Percentiles rank a stretch among this genome's conserved stretches.
These are phyloP conservation scores for Lentinula raphanica DNA, from an alignment of 768 basidiomycete species.

Conservation along the genomic window DNA sequence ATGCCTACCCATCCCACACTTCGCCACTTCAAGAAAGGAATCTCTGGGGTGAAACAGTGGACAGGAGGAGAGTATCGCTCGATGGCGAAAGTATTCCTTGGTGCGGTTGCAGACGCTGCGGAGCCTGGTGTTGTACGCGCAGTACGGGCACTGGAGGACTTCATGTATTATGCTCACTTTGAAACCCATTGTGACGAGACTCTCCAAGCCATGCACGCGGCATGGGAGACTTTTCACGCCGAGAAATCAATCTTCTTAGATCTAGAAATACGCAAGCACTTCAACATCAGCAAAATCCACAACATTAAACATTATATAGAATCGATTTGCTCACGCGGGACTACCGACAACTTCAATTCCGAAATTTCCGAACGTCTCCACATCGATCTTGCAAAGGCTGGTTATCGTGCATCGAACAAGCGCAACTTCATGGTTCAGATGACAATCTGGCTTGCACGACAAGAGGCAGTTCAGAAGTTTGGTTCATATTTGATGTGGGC, in stretches of 20 bases:
- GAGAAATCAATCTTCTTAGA: constrained; percentile 26
- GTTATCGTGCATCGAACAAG: constrained; percentile 24
- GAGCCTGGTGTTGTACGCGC: constrained; percentile 16
- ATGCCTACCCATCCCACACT: constrained; percentile 26
- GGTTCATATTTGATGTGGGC: constrained; percentile 25
- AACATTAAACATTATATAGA: constrained; percentile 26
- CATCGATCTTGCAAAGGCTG: constrained; percentile 34
- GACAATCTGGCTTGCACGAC: constrained; percentile 30
- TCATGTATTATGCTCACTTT: constrained; percentile 30
- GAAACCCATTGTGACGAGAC: constrained; percentile 22
- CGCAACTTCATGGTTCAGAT: constrained; percentile 30
- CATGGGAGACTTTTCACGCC: constrained; percentile 24
- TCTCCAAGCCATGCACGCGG: constrained; percentile 16
- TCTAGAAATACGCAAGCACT: constrained; percentile 21
- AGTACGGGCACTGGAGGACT: constrained; percentile 26
- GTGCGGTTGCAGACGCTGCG: constrained; percentile 22
- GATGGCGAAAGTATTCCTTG: constrained; percentile 30
- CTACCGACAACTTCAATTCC: constrained; percentile 28
- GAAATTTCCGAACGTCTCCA: constrained; percentile 32
- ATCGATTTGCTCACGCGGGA: constrained; percentile 22
- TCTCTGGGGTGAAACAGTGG: constrained; percentile 35
- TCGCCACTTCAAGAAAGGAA: constrained; percentile 38
- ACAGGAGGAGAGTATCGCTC: constrained; percentile 38
- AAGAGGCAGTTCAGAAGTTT: constrained; percentile 26
- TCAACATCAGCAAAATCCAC: constrained; percentile 37